Conservation (phyloP, 345 rosid genomes). For the Geranium rotundifolium region DNA sequence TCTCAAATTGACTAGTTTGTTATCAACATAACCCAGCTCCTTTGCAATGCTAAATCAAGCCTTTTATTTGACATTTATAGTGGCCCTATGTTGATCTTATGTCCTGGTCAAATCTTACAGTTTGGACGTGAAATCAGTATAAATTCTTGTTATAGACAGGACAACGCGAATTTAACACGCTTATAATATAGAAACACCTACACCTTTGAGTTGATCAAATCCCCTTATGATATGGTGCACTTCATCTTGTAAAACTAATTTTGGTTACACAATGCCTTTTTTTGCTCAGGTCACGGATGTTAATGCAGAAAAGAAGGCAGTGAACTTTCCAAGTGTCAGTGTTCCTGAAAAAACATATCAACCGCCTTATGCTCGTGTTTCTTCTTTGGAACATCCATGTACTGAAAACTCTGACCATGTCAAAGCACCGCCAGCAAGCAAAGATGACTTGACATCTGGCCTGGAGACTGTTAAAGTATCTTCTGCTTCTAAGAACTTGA, state of each 20-base stretch:
- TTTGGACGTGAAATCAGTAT: no score
- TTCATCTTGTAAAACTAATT: background rate
- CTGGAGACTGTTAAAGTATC: slow-evolving; percentile 33
- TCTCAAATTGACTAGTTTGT: no score
- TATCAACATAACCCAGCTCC: no score
- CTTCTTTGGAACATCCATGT: slow-evolving; percentile 65
- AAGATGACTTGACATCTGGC: slow-evolving; percentile 18
- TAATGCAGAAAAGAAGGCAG: slow-evolving; percentile 27
- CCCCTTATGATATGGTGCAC: background rate
- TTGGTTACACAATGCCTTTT: slow-evolving; percentile 1
- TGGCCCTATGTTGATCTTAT: no score
- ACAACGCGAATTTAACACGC: background rate
- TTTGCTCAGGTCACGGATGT: slow-evolving; percentile 33
- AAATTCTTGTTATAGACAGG: no score
- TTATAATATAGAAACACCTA: background rate
- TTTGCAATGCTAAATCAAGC: no score
- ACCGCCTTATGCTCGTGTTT: slow-evolving; percentile 66
- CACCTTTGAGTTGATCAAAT: background rate
- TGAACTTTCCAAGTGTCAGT: slow-evolving; percentile 25
- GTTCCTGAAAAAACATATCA: slow-evolving; percentile 42
- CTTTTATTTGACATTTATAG: no score
- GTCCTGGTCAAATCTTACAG: no score
- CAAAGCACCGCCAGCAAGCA: slow-evolving; percentile 38
- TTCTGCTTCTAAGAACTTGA: slow-evolving; percentile 26
- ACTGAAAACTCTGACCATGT: slow-evolving; percentile 41